phyloP scores from a whole-genome alignment of 2,329 filamentous ascomycete genomes.

The Nigrospora oryzae region DNA sequence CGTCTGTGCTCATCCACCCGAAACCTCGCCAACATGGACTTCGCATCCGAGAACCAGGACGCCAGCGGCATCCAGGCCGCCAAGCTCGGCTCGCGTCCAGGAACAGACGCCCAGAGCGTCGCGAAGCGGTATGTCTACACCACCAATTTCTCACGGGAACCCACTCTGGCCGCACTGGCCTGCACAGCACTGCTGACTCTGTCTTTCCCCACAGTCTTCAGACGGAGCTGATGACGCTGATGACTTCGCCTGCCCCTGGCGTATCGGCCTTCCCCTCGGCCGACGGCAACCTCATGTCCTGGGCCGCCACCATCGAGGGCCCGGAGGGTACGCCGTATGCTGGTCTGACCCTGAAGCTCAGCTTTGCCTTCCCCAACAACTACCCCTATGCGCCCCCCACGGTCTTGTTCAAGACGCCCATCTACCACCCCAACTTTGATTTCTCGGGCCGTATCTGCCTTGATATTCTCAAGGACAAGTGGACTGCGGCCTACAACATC shows the following conservation, averaged over 20 bases:
- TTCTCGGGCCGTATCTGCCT: slow-evolving; percentile 95
- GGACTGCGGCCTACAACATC: slow-evolving; percentile 96
- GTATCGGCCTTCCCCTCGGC: slow-evolving; percentile 90
- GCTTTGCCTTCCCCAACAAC: slow-evolving; percentile 81
- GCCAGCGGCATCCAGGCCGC: slow-evolving; percentile 52
- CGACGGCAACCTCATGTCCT: slow-evolving; percentile 82
- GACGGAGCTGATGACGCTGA: slow-evolving; percentile 95
- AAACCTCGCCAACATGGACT: slow-evolving; percentile 33
- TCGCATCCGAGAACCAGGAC: slow-evolving; percentile 55
- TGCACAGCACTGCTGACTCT: no score
- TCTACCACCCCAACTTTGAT: slow-evolving; percentile 98
- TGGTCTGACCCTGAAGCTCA: slow-evolving; percentile 81
- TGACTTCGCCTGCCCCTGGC: slow-evolving; percentile 89
- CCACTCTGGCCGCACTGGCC: background rate
- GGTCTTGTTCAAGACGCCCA: slow-evolving; percentile 95
- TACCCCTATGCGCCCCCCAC: slow-evolving; percentile 89
- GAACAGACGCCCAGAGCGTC: slow-evolving; percentile 62
- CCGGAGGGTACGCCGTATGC: slow-evolving; percentile 89
- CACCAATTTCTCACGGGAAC: slow-evolving; percentile 4
- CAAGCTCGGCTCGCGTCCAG: slow-evolving; percentile 52
- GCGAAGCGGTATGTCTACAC: slow-evolving; percentile 25
- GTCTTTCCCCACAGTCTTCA: slow-evolving; percentile 59
- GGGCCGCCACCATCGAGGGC: slow-evolving; percentile 90
- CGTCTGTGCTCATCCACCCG: background rate
- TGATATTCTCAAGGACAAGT: slow-evolving; percentile 98